Base-by-base conservation (phyloP, 768 basidiomycete genomes). In the Porpolomopsis calyptriformis region DNA sequence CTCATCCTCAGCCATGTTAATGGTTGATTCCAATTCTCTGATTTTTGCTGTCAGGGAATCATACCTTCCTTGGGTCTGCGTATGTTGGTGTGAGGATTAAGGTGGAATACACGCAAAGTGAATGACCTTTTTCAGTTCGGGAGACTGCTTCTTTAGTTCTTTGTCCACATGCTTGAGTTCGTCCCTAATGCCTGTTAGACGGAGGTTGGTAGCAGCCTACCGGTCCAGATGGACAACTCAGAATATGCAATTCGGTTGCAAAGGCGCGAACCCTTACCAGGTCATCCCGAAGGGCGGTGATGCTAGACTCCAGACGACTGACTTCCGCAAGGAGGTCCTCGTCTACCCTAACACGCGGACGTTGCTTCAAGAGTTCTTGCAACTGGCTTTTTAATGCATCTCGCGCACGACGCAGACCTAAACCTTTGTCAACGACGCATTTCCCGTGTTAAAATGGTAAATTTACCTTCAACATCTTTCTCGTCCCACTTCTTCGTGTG, bases 401-500 rank as follows among this genome's bases (percentile, higher is more conserved):
- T 37, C 85, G 77, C 31, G 73, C 71, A 34, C 85, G 80, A 22
- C 57, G 63, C 24, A 70, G 59, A 20, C 69, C 73, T 76, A 43
- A 7, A 40, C 10, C 25, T 23, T 27, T n/a, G 31, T 23, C 37
- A 11, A 14, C 11, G 24, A 23, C 19, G 19, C 25, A 18, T 47
- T n/a, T 12, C 16, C 3, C 23, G 18, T 9, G 3, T 24, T 7
- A 29, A 14, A 25, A 36, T 20, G 16, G 25, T 33, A 19, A 36
- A 43, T 22, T 35, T 52, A 88, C 91, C 85, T 63, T 89, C 81
- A 3, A 97, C 76, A 54, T 96, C 92, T 55, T 85, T 85, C 60
- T 98, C 94, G 49, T 94, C 89, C 84, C 91, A 97, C 58, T 89
- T 91, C 66, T 87, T 86, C 33, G 73, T 79, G 38, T 70, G 73